Evolutionary conservation across 306 rosid genomes (phyloP).

Genomic region (Cicer pinnatifidum): DNA sequence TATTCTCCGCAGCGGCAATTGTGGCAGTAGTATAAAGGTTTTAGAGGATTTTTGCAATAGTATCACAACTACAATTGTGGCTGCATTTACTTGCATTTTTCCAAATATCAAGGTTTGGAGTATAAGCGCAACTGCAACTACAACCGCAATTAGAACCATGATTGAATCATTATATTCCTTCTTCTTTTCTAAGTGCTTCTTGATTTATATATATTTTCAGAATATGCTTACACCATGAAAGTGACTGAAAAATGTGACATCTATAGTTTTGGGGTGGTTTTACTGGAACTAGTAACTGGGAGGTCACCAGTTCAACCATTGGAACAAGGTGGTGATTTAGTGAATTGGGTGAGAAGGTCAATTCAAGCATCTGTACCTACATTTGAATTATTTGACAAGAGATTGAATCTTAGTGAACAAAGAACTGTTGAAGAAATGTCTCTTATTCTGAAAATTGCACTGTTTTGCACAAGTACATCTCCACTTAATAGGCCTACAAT

Average conservation of each 20-base stretch:
- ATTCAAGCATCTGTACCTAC: conserved; percentile 53
- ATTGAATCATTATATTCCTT: conserved; percentile 26
- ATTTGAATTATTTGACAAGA: conserved; percentile 63
- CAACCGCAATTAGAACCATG: not conserved
- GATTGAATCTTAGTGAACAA: conserved; percentile 55
- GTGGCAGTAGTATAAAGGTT: not conserved
- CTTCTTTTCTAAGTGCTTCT: conserved; percentile 33
- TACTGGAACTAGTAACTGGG: conserved; percentile 73
- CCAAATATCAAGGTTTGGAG: not conserved
- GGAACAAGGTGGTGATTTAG: conserved; percentile 83
- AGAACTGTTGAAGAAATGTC: conserved; percentile 68
- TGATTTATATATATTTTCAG: conserved; percentile 50
- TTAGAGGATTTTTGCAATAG: not conserved
- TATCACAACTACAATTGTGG: not conserved
- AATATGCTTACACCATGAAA: conserved; percentile 85
- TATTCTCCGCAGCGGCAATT: not conserved
- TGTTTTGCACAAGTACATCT: conserved; percentile 75
- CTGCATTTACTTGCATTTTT: not conserved
- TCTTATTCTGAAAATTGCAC: conserved; percentile 72
- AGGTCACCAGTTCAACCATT: conserved; percentile 76
- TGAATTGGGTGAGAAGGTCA: conserved; percentile 66
- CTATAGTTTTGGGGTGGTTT: conserved; percentile 81
- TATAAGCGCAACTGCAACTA: not conserved
- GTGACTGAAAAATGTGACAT: conserved; percentile 86
- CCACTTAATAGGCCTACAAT: conserved; percentile 83